phyloP scores from a whole-genome alignment of 2,329 filamentous ascomycete species.

The Didymellaceae sp. region DNA sequence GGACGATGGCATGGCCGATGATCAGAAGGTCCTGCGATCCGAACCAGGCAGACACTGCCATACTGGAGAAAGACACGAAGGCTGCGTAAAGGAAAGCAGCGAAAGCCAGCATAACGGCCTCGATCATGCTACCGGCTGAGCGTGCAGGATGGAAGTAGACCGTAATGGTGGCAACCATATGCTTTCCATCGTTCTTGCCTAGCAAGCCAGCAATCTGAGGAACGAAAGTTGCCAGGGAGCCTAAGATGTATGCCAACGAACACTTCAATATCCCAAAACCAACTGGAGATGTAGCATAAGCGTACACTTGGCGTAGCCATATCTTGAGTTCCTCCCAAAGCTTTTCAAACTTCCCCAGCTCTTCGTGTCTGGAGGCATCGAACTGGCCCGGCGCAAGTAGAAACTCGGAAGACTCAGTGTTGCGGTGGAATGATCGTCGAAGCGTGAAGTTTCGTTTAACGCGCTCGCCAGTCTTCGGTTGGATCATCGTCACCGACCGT shows the following conservation, averaged over 20 bases:
- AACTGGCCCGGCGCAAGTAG: conserved; percentile 42
- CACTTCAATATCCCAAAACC: conserved; percentile 88
- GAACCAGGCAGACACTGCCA: conserved; percentile 85
- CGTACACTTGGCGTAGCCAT: conserved; percentile 51
- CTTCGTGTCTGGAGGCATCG: conserved; percentile 37
- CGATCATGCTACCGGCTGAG: conserved; percentile 86
- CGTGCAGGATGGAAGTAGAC: conserved; percentile 94
- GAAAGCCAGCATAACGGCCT: conserved; percentile 78
- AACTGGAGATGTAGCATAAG: conserved; percentile 72
- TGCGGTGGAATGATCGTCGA: conserved; percentile 54
- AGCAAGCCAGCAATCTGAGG: conserved; percentile 74
- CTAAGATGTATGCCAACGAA: conserved; percentile 85
- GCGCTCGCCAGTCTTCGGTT: conserved; percentile 85
- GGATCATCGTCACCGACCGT: conserved; percentile 84
- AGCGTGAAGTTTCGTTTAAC: conserved; percentile 81
- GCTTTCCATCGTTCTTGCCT: conserved; percentile 87
- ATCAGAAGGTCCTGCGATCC: conserved; percentile 70
- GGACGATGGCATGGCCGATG: conserved; percentile 78
- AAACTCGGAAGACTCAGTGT: conserved; percentile 54
- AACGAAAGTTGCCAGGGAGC: conserved; percentile 85
- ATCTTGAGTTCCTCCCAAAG: conserved; percentile 47
- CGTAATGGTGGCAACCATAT: conserved; percentile 90
- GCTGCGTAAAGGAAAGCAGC: conserved; percentile 80
- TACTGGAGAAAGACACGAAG: conserved; percentile 79
- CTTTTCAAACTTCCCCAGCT: conserved; percentile 40